phyloP scores from a whole-genome alignment of 208 protist genomes.

The Blastocrithidia nonstop region DNA sequence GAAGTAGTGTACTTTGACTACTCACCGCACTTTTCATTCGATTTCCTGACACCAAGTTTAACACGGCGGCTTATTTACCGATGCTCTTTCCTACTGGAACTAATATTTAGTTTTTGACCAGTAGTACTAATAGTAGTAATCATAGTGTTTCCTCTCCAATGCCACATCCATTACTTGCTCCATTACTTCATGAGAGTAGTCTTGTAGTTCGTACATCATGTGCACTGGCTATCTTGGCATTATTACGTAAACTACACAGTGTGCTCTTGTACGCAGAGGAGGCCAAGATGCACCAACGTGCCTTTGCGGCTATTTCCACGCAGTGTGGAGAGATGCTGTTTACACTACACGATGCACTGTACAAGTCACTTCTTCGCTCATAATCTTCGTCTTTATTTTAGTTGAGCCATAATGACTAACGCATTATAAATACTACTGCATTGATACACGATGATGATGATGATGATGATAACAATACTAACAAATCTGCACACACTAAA shows the following conservation, averaged over 20 bases:
- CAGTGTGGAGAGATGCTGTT: constrained; percentile 36
- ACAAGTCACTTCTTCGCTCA: no score
- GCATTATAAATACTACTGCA: no score
- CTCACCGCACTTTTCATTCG: constrained; percentile 30
- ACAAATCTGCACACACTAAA: no score
- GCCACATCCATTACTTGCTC: constrained; percentile 51
- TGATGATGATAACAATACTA: no score
- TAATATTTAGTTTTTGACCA: no score
- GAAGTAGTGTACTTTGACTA: constrained; percentile 18
- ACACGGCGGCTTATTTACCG: constrained; percentile 31
- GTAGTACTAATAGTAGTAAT: constrained; percentile 40
- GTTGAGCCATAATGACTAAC: no score
- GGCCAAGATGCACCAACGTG: constrained; percentile 21
- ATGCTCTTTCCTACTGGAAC: constrained; percentile 62
- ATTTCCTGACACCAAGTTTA: constrained; percentile 35
- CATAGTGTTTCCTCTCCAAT: constrained; percentile 11
- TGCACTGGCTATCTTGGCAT: constrained; percentile 11
- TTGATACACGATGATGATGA: no score
- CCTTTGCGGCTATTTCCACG: constrained; percentile 50
- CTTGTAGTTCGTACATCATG: constrained; percentile 17
- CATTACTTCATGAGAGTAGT: constrained; percentile 24
- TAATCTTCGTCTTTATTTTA: no score
- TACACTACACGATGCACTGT: constrained; percentile 35
- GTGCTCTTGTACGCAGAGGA: constrained; percentile 68
- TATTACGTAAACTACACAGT: constrained; percentile 37